phyloP scores from a whole-genome alignment of 2,329 filamentous ascomycete genomes.

The Monilinia polystroma region DNA sequence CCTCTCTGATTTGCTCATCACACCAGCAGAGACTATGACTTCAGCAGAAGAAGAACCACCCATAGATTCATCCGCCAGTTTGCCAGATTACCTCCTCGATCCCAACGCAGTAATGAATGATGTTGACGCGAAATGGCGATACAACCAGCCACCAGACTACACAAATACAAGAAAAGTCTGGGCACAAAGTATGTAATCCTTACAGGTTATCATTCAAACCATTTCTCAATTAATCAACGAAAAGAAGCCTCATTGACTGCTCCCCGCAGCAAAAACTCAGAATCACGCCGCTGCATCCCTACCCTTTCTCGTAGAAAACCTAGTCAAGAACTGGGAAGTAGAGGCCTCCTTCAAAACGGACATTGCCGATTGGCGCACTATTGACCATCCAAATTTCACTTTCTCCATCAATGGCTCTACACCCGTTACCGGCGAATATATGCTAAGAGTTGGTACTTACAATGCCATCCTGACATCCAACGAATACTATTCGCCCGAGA shows the following conservation, averaged over 20 bases:
- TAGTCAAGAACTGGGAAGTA: conserved; percentile 73
- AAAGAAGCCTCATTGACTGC: conserved; percentile 1
- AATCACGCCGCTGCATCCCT: conserved; percentile 57
- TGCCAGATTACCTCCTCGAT: conserved; percentile 58
- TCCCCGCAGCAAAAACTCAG: conserved; percentile 53
- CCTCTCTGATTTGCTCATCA: neutral
- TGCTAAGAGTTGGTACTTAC: conserved; percentile 68
- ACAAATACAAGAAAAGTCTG: conserved; percentile 60
- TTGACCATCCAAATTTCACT: conserved; percentile 58
- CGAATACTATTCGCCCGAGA: conserved; percentile 61
- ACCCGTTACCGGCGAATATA: conserved; percentile 58
- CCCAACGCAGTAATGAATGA: conserved; percentile 59
- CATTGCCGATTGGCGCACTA: conserved; percentile 63
- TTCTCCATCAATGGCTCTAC: conserved; percentile 64
- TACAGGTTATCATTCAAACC: neutral
- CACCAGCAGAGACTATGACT: conserved; percentile 8
- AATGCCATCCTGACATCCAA: conserved; percentile 65
- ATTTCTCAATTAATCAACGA: neutral
- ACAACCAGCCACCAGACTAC: conserved; percentile 62
- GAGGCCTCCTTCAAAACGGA: conserved; percentile 66
- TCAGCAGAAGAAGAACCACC: conserved; percentile 16
- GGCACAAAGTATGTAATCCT: conserved; percentile 52
- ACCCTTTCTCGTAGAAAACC: conserved; percentile 62
- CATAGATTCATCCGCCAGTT: conserved; percentile 26
- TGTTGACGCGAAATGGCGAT: conserved; percentile 55